Base-by-base conservation (phyloP, 1,284 basidiomycete genomes). In the Moesziomyces globuligerus region DNA sequence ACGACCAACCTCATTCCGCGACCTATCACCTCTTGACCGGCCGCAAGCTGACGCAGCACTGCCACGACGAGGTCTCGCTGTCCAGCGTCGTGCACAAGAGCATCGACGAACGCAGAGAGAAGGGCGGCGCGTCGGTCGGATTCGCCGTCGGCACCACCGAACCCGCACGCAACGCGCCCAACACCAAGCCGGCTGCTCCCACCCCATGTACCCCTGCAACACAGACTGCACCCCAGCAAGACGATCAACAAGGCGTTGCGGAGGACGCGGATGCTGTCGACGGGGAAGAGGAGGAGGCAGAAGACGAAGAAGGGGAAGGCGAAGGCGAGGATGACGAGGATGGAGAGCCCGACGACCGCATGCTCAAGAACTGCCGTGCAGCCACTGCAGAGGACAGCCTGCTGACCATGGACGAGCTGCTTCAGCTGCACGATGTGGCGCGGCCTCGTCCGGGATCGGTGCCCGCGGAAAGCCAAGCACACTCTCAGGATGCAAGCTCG, bases 11-110 rank as follows among this genome's bases (percentile, higher is more conserved):
- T 0, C 87, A 87, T 67, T 94, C 96, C 79, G 86, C 91, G 2
- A 89, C 89, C 0, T 98, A 98, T 81, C 88, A 90, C 21, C 86
- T 98, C n/a, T 83, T 95, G 32, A 82, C 81, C 1, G 80, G 79
- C 10, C 87, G 89, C 1, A 87, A 88, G 13, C 18, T 57, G 26
- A 54, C 48, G 3, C 50, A 69, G 38, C 51, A 60, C 20, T 86
- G 88, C 56, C 74, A 85, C 1, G 83, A 86, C 11, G 83, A 83
- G 15, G 84, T 97, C 15, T 76, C 84, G 3, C 74, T 83, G 5
- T 95, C 93, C 6, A 88, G 89, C 40, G 89, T 97, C 29, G 88
- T 97, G 1, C 94, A 98, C 78, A 84, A 86, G 20, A 90, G 90
- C 25, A 86, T 95, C 39, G 92, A 92, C 78, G 84, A 85, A 53